These are phyloP conservation scores for Globisporangium splendens DNA, from an alignment of 352 stramenopile species.

Conservation along the genomic window DNA sequence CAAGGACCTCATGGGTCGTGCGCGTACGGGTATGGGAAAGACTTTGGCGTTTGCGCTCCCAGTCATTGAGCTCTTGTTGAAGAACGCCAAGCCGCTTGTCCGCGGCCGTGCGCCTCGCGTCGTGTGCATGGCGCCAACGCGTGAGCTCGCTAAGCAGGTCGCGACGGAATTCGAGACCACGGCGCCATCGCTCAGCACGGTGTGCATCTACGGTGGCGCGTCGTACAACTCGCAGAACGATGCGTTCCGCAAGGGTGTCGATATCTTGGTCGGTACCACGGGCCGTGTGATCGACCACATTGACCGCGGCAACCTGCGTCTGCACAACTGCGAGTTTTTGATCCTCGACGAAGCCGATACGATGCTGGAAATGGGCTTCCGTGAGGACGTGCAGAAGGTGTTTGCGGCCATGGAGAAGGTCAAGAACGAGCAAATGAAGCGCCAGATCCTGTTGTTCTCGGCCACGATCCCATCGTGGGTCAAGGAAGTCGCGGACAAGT, in stretches of 20 bases:
- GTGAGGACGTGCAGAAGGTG: conserved; percentile 93
- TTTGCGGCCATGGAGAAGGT: conserved; percentile 79
- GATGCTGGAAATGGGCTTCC: conserved; percentile 97
- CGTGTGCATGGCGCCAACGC: conserved; percentile 96
- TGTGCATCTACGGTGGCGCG: conserved; percentile 91
- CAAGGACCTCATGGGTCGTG: conserved; percentile 96
- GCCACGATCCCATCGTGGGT: conserved; percentile 94
- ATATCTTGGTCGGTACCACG: conserved; percentile 93
- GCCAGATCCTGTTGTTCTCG: conserved; percentile 92
- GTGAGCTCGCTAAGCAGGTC: conserved; percentile 98
- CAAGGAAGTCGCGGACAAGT: conserved; percentile 87
- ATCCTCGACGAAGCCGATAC: conserved; percentile 95
- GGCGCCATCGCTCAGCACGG: conserved; percentile 73
- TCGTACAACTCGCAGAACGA: conserved; percentile 90
- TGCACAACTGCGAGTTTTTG: conserved; percentile 88
- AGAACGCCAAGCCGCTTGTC: conserved; percentile 71
- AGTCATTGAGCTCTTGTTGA: conserved; percentile 89
- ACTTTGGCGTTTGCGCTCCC: conserved; percentile 98
- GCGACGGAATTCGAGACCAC: conserved; percentile 86
- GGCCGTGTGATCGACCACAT: conserved; percentile 93
- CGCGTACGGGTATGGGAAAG: conserved; percentile 97
- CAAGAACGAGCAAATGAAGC: conserved; percentile 43
- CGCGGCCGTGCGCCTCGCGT: conserved; percentile 85
- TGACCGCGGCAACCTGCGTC: conserved; percentile 83
- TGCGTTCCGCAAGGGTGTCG: conserved; percentile 82